These are phyloP conservation scores for Massospora cicadina DNA, from an alignment of 371 early-diverging fungal species.

Conservation along the genomic window DNA sequence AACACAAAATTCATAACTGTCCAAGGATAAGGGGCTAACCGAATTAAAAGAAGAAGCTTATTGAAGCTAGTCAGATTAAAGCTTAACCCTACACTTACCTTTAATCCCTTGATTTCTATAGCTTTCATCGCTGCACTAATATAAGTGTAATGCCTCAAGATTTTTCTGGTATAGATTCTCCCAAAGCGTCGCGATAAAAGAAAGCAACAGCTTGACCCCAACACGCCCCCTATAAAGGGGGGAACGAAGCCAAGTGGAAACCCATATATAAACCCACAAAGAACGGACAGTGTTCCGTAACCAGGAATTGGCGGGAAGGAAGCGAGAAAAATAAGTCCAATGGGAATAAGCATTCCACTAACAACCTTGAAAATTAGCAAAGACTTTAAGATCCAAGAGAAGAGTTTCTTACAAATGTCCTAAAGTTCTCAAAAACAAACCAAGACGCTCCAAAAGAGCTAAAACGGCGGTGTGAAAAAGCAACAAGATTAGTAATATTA, in stretches of 20 bases:
- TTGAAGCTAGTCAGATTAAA: neutral
- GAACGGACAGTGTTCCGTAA: constrained; percentile 12
- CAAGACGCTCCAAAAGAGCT: neutral
- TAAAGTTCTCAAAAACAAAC: neutral
- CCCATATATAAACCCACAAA: constrained; percentile 19
- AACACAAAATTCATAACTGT: constrained; percentile 48
- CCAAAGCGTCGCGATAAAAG: constrained; percentile 15
- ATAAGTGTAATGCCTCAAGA: constrained; percentile 15
- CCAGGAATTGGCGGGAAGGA: constrained; percentile 15
- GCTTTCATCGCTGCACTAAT: constrained; percentile 18
- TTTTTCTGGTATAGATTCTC: constrained; percentile 14
- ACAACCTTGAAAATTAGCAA: neutral
- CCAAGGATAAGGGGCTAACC: constrained; percentile 61
- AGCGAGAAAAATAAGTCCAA: constrained; percentile 10
- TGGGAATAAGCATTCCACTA: constrained; percentile 11
- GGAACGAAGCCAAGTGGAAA: constrained; percentile 20
- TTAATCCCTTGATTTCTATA: constrained; percentile 22
- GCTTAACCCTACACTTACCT: constrained; percentile 14
- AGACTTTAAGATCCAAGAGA: neutral
- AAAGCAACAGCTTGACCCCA: constrained; percentile 21
- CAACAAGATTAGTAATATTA: constrained; percentile 1
- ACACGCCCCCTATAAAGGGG: constrained; percentile 16
- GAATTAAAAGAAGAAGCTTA: constrained; percentile 40
- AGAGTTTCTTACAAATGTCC: constrained; percentile 1
- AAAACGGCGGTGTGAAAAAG: neutral